Percentiles rank a stretch among this genome's conserved stretches.
Conservation (phyloP, 2,329 filamentous ascomycete genomes). For the Zymoseptoria tritici region DNA sequence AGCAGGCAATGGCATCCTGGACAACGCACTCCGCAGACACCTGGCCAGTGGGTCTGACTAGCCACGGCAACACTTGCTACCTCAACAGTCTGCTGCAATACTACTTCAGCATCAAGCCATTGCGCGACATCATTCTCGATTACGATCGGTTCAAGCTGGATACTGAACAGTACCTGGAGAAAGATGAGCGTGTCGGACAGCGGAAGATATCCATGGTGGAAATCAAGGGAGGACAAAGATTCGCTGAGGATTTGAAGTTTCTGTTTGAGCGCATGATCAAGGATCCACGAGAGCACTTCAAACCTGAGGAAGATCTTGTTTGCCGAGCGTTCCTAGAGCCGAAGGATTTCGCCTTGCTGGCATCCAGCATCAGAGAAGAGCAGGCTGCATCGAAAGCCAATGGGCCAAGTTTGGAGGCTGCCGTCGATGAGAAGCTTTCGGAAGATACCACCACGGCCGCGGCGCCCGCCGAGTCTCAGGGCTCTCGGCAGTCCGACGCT, state of each 20-base stretch:
- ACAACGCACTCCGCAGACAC: constrained; percentile 17
- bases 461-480: not conserved
- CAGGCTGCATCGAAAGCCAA: constrained; percentile 4
- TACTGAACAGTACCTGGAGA: constrained; percentile 55
- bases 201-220: constrained; percentile 45
- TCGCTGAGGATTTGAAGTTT: constrained; percentile 28
- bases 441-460: not conserved
- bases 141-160: constrained; percentile 66
- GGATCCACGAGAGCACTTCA: constrained; percentile 21
- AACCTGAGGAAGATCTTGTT: constrained; percentile 30
- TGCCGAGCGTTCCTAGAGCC: constrained; percentile 29
- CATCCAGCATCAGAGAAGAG: constrained; percentile 10
- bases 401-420: constrained; percentile 2
- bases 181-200: constrained; percentile 67
- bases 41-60: constrained; percentile 78
- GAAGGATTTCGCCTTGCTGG: constrained; percentile 21
- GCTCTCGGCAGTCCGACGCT: constrained; percentile 13
- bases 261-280: constrained; percentile 33
- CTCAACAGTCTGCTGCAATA: constrained; percentile 95
- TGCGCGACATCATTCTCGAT: constrained; percentile 72
- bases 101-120: constrained; percentile 77
- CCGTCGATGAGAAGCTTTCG: constrained; percentile 14
- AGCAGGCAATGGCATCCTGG: constrained; percentile 19
- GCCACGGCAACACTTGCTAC: constrained; percentile 97
- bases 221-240: constrained; percentile 30